Percentiles rank a stretch among this genome's conserved stretches.
Evolutionary conservation across 2,329 filamentous ascomycete genomes (phyloP).

Genomic region (Ascochyta pisi): DNA sequence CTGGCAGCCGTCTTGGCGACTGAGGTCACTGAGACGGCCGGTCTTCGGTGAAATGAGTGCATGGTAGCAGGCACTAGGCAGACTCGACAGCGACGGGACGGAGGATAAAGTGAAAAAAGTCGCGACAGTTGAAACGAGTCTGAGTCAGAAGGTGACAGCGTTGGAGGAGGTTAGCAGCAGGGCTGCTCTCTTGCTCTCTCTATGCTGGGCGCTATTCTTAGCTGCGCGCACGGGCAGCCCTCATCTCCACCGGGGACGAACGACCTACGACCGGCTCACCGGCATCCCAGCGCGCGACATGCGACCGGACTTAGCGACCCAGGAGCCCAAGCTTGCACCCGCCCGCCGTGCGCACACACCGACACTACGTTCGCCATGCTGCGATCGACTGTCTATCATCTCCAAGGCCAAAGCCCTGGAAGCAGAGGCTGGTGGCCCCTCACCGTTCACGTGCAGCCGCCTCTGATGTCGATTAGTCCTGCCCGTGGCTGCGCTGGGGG

Average conservation of each 20-base stretch:
- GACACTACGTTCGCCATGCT: conserved; percentile 28
- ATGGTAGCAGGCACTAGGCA: conserved; percentile 4
- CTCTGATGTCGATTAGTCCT: conserved; percentile 28
- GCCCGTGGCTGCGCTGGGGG: conserved; percentile 18
- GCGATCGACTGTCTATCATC: conserved; percentile 36
- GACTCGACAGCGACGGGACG: conserved; percentile 10
- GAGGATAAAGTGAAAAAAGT: conserved; percentile 10
- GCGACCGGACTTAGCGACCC: conserved; percentile 17
- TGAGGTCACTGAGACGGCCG: conserved; percentile 14
- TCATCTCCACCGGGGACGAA: background rate
- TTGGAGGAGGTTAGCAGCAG: conserved; percentile 18
- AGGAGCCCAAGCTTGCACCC: conserved; percentile 16
- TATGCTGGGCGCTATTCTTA: conserved; percentile 14
- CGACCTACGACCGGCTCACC: too few species aligned
- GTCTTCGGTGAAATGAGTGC: conserved; percentile 20
- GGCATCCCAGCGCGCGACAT: too few species aligned
- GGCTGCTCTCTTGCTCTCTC: conserved; percentile 9
- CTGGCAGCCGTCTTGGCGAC: conserved; percentile 12
- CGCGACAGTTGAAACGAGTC: conserved; percentile 15
- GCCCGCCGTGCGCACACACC: conserved; percentile 10
- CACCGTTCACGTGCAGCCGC: conserved; percentile 32
- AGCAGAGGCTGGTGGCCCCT: conserved; percentile 15
- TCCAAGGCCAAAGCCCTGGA: conserved; percentile 31
- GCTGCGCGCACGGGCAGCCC: conserved; percentile 4
- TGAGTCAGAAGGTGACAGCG: conserved; percentile 14